phyloP scores from a whole-genome alignment of 176 grass and related monocot species.

The Ensete glaucum region DNA sequence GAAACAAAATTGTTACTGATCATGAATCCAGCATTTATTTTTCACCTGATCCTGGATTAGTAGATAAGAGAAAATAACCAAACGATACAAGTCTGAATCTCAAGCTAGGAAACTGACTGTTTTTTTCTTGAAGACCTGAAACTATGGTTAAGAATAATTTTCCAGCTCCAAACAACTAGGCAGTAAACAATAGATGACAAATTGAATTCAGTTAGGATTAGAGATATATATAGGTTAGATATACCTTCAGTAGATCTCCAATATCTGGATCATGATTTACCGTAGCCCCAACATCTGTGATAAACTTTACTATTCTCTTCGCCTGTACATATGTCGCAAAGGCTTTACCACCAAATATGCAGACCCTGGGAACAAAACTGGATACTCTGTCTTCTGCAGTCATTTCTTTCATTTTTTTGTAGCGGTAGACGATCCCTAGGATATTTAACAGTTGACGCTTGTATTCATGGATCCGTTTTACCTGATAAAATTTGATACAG shows the following conservation, averaged over 20 bases:
- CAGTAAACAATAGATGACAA: not conserved
- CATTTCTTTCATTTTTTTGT: constrained; percentile 99
- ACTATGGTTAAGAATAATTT: no score
- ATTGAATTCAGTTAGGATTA: not conserved
- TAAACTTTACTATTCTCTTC: constrained; percentile 97
- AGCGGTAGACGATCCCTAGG: constrained; percentile 92
- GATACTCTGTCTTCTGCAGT: constrained; percentile 49
- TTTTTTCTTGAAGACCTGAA: no score
- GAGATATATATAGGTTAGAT: not conserved
- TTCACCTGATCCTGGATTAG: not conserved
- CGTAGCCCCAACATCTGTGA: constrained; percentile 82
- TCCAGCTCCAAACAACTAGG: not conserved
- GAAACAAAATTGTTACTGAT: constrained; percentile 24
- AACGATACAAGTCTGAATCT: no score
- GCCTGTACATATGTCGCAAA: constrained; percentile 97
- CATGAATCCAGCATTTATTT: constrained; percentile 5
- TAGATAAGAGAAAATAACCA: no score
- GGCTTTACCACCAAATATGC: constrained; percentile 98
- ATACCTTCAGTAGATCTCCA: constrained; percentile 95
- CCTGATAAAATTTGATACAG: constrained; percentile 40
- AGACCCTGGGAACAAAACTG: constrained; percentile 81
- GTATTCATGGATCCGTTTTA: constrained; percentile 99
- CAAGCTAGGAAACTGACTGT: no score
- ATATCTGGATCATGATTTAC: constrained; percentile 91
- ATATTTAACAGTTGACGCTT: constrained; percentile 91